A percentile compares a stretch with the other conserved stretches of the same genome.
Conservation (phyloP, 495 filamentous ascomycete species). For the Daldinia bambusicola region DNA sequence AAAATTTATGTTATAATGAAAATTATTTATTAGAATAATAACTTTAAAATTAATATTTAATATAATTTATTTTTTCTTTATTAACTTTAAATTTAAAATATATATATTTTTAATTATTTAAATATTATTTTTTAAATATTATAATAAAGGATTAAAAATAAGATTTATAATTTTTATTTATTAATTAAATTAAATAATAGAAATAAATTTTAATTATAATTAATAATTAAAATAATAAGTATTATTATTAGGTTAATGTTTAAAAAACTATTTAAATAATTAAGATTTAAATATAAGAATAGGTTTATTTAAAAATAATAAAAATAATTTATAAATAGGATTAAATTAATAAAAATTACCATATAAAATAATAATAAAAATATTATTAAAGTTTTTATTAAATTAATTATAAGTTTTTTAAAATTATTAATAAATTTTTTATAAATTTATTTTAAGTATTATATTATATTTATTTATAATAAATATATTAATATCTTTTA, state of each 20-base stretch:
- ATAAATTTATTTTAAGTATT: background rate
- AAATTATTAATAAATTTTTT: background rate
- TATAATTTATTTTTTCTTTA: background rate
- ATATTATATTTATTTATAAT: background rate
- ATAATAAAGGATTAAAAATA: background rate
- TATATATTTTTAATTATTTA: background rate
- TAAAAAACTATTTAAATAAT: too few species aligned
- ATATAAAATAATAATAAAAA: background rate
- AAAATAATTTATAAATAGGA: background rate
- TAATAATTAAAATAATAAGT: background rate
- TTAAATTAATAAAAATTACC: conserved; percentile 1
- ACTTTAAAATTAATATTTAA: background rate
- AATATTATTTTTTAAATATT: background rate
- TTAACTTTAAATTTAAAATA: background rate
- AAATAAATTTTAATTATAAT: background rate
- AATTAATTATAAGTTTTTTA: background rate
- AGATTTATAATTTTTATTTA: background rate
- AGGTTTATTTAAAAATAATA: background rate
- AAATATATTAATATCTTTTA: background rate
- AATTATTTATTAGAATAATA: background rate
- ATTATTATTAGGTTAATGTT: background rate
- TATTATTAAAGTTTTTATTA: too few species aligned
- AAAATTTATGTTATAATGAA: background rate
- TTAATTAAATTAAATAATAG: background rate
- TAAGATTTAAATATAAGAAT: background rate